Base-by-base conservation (phyloP, 306 rosid genomes). In the Vigna nakashimae region DNA sequence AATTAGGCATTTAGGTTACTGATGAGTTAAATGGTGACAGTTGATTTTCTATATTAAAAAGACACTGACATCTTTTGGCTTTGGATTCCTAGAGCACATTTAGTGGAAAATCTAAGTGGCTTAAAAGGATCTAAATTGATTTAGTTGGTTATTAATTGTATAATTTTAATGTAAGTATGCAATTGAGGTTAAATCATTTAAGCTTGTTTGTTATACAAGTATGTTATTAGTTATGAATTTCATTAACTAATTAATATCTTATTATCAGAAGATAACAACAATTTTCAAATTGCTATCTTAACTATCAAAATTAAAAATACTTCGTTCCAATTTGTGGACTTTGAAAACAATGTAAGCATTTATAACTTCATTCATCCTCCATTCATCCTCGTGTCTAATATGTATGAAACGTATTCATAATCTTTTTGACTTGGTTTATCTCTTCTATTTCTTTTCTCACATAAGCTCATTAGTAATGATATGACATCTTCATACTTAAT, bases 81-180 rank as follows among this genome's bases (percentile, higher is more conserved):
- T 64, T 64, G 50, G 69, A 64, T 64, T 64, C 69, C 50, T n/a
- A n/a, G 1, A 64, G 16, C 48, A 64, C 49, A 30, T 30, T 62
- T 13, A 62, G 3, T 36, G 40, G 51, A 65, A 17, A 14, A 65
- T 40, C 10, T 12, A 66, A 5, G 34, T 66, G 34, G 16, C 18
- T 15, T 17, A 30, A 30, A 65, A 38, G 51, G 50, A 65, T 11
- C 38, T 18, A 36, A 1, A 42, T 42, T 66, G 17, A 66, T 11
- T 42, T 20, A 38, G 4, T 32, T 62, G 26, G 30, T 17, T 17
- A 14, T n/a, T 13, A 28, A 14, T 28, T 4, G 9, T 65, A 65
- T 24, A 9, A n/a, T 17, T 65, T 30, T 38, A 40, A 40, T 7
- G 45, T 42, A 65, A 65, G 70, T 38, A 2, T 5, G 13, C 42